phyloP scores from a whole-genome alignment of 352 stramenopile species.

The Phytophthora chlamydospora region DNA sequence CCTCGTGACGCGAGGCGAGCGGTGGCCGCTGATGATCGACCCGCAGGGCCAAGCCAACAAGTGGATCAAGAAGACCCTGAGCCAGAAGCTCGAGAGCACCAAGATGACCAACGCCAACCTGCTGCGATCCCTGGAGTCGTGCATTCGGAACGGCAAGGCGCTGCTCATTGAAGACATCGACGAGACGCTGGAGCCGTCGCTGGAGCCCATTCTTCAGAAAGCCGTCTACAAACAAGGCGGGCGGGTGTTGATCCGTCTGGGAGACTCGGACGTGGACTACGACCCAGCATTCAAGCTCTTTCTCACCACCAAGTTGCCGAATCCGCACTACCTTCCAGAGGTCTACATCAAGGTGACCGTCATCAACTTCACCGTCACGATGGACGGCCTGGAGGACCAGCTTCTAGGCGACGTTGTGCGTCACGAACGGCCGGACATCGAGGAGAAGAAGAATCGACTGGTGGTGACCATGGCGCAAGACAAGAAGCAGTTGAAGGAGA shows the following conservation, averaged over 20 bases:
- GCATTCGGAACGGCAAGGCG: slow-evolving; percentile 91
- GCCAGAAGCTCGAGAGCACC: slow-evolving; percentile 70
- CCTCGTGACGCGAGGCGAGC: slow-evolving; percentile 87
- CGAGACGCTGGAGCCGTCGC: slow-evolving; percentile 90
- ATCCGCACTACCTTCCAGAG: slow-evolving; percentile 94
- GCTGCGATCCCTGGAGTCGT: slow-evolving; percentile 89
- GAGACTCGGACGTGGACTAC: slow-evolving; percentile 94
- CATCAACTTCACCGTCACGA: slow-evolving; percentile 97
- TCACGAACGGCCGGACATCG: slow-evolving; percentile 92
- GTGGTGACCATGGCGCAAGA: slow-evolving; percentile 94
- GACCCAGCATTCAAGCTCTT: slow-evolving; percentile 92
- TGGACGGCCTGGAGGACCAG: slow-evolving; percentile 93
- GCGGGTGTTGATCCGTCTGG: slow-evolving; percentile 88
- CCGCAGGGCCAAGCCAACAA: slow-evolving; percentile 94
- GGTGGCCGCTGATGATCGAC: slow-evolving; percentile 96
- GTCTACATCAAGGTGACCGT: slow-evolving; percentile 97
- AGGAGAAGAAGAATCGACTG: slow-evolving; percentile 94
- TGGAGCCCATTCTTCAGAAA: slow-evolving; percentile 94
- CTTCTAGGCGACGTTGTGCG: slow-evolving; percentile 93
- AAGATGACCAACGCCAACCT: slow-evolving; percentile 94
- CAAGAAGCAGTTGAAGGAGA: slow-evolving; percentile 92
- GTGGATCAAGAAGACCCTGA: slow-evolving; percentile 93
- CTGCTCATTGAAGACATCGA: slow-evolving; percentile 94
- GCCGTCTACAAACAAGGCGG: slow-evolving; percentile 93
- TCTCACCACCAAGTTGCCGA: slow-evolving; percentile 94